Base-by-base conservation (phyloP, 495 filamentous ascomycete genomes). In the Cercophora samala region DNA sequence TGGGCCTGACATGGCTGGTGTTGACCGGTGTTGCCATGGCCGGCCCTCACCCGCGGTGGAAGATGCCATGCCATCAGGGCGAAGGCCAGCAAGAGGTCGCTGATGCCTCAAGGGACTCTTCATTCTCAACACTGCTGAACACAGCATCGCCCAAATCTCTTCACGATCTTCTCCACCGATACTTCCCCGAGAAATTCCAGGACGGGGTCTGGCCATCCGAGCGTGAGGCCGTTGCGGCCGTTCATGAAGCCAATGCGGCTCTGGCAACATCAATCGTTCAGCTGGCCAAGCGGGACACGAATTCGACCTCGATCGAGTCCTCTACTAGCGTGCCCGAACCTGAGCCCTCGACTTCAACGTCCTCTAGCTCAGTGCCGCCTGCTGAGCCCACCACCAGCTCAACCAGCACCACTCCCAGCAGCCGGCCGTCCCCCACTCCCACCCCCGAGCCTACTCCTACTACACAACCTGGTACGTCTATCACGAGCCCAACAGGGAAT, bases 101-200 rank as follows among this genome's bases (percentile, higher is more conserved):
- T 19, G 68, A 72, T 56, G 37, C 19, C 15, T 42, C 56, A 51
- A 70, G 74, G 42, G 67, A 70, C 32, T 68, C 72, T 13, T 77
- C 73, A 23, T 74, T 80, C 70, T 75, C 75, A 18, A 65, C 72
- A 52, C 55, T 76, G 53, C 64, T 80, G 63, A 76, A 71, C 56
- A 67, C 73, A 13, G 74, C 77, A 19, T 78, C 79, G n/a, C 71
- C 78, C 9, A 69, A 75, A 53, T 72, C 74, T 64, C 71, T 81
- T 6, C 76, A 80, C 62, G 66, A 71, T 13, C 72, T 82, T 29
- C 74, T 81, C 3, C 77, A 79, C 62, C 71, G 76, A n/a, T 75
- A 75, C 63, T 75, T 79, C 53, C 77, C 79, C 3, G 62, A 64
- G n/a, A 69, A 71, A 46, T 80, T 77, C 62, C 75, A 73, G 66